These are phyloP conservation scores for Monilinia vaccinii-corymbosi DNA, from an alignment of 2,329 filamentous ascomycete genomes.

Conservation along the genomic window DNA sequence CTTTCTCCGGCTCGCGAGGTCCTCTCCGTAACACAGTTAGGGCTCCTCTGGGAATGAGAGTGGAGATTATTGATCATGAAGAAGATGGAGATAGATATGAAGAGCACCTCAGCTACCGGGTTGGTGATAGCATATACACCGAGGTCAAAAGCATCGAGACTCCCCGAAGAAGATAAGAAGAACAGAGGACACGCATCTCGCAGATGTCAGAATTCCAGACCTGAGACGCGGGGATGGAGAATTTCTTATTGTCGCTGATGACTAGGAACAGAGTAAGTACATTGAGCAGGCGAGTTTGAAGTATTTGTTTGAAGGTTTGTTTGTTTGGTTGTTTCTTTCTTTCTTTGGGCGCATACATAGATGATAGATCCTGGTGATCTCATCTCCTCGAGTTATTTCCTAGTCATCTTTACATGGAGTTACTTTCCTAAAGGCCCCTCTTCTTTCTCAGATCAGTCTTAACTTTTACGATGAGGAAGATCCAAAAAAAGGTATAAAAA, in stretches of 20 bases:
- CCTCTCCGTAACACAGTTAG: no score
- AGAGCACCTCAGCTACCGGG: no score
- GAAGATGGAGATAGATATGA: no score
- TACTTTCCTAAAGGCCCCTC: not conserved
- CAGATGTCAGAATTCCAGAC: not conserved
- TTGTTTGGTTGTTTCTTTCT: no score
- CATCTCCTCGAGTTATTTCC: not conserved
- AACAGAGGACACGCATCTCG: not conserved
- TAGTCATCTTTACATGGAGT: no score
- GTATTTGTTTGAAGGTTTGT: no score
- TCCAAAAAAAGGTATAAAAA: not conserved
- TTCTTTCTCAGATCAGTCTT: not conserved
- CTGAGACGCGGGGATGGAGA: not conserved
- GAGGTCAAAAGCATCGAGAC: not conserved
- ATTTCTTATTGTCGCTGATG: not conserved
- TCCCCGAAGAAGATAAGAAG: not conserved
- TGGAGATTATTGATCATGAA: no score
- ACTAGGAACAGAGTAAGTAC: not conserved
- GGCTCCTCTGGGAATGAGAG: no score
- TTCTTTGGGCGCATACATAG: not conserved
- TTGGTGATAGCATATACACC: no score
- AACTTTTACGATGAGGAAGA: not conserved
- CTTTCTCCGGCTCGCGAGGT: no score
- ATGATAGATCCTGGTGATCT: no score
- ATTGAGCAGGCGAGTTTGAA: not conserved